phyloP scores from a whole-genome alignment of 2,329 filamentous ascomycete genomes.

The Fusarium zealandicum region DNA sequence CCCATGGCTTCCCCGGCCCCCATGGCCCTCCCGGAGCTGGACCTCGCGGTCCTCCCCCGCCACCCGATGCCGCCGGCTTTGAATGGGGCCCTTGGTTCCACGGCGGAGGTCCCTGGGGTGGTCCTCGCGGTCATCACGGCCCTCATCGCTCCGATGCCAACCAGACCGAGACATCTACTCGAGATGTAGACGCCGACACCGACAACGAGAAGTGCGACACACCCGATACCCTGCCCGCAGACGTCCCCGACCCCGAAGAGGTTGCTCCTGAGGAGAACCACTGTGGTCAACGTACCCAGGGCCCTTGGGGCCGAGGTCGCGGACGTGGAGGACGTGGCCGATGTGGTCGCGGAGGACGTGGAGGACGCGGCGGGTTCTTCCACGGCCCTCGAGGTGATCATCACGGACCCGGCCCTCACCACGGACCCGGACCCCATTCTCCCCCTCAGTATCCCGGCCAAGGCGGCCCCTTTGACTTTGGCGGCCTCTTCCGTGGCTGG shows the following conservation, averaged over 20 bases:
- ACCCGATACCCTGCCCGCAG: conserved; percentile 44
- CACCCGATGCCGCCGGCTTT: conserved; percentile 35
- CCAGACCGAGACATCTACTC: conserved; percentile 29
- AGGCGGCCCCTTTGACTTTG: conserved; percentile 48
- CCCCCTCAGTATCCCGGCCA: conserved; percentile 24
- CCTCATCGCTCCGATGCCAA: conserved; percentile 37
- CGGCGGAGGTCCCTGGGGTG: conserved; percentile 38
- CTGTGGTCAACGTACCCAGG: conserved; percentile 29
- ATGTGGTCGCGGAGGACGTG: not conserved
- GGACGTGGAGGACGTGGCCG: conserved; percentile 32
- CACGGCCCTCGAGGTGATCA: conserved; percentile 12
- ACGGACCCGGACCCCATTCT: conserved; percentile 19
- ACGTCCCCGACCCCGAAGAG: conserved; percentile 45
- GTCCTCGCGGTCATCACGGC: conserved; percentile 30
- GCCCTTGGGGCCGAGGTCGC: conserved; percentile 32
- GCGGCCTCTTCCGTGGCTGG: conserved; percentile 50
- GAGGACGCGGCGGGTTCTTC: conserved; percentile 13
- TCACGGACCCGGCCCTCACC: too few relatives aligned
- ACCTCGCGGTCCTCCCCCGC: conserved; percentile 30
- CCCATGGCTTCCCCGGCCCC: too few relatives aligned
- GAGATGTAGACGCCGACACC: conserved; percentile 35
- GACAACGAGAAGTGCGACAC: conserved; percentile 47
- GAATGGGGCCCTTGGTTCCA: conserved; percentile 38
- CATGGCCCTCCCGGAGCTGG: conserved; percentile 14
- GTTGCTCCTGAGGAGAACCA: conserved; percentile 44